Conservation (phyloP, 805 yeast genomes). For the Saccharomycodes ludwigii region DNA sequence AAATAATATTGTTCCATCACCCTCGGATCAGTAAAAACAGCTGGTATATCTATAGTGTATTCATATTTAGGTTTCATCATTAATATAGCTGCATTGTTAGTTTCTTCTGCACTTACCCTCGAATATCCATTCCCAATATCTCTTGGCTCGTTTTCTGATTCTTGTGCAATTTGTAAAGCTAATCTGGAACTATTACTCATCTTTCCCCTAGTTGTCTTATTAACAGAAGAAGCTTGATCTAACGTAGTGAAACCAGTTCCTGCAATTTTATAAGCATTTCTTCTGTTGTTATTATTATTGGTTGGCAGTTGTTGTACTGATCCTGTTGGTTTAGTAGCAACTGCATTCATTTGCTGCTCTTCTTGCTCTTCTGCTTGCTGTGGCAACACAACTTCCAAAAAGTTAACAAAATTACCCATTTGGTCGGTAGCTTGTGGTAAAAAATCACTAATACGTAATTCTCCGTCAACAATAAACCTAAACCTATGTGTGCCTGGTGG, state of each 20-base stretch:
- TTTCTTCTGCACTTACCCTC: conserved; percentile 56
- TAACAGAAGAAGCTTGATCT: conserved; percentile 6
- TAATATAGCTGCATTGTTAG: conserved; percentile 5
- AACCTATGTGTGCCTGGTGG: conserved; percentile 91
- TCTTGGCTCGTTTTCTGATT: conserved; percentile 29
- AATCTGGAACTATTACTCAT: conserved; percentile 45
- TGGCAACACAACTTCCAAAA: conserved; percentile 52
- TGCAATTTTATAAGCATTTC: conserved; percentile 16
- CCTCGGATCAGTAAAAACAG: conserved; percentile 72
- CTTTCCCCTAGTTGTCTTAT: conserved; percentile 14
- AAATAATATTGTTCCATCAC: conserved; percentile 80
- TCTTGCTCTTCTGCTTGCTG: conserved; percentile 24
- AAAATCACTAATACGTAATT: conserved; percentile 74
- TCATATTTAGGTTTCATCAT: conserved; percentile 16
- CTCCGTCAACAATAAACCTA: conserved; percentile 89
- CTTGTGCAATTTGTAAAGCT: conserved; percentile 29
- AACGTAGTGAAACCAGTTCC: conserved; percentile 2
- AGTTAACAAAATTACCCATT: conserved; percentile 90
- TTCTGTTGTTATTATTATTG: conserved; percentile 4
- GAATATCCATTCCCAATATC: conserved; percentile 78
- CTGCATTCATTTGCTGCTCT: conserved; percentile 15
- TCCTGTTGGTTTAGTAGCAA: conserved; percentile 13
- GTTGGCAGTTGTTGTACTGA: conserved; percentile 3
- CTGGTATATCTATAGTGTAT: conserved; percentile 63
- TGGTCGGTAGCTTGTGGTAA: conserved; percentile 97